phyloP scores from a whole-genome alignment of 2,329 filamentous ascomycete genomes.

The Colletotrichum sp. region DNA sequence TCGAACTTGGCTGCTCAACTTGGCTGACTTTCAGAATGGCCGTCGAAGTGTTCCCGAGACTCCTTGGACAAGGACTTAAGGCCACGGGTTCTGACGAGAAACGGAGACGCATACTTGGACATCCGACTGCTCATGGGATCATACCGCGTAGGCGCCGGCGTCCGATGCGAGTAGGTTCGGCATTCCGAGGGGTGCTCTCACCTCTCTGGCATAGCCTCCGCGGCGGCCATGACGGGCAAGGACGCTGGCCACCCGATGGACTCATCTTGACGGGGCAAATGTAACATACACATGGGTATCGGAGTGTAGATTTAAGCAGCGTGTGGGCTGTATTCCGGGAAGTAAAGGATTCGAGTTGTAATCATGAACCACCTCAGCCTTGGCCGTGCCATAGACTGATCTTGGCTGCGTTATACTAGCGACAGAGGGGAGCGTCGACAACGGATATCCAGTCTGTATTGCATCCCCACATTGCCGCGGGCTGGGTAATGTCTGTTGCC shows the following conservation, averaged over 20 bases:
- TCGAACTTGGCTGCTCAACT: neutral
- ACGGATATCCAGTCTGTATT: neutral
- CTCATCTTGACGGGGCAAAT: neutral
- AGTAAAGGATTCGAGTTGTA: neutral
- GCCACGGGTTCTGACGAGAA: neutral
- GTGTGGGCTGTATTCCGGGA: neutral
- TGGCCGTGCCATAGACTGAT: neutral
- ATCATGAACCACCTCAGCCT: neutral
- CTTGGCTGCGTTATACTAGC: neutral
- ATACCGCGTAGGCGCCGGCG: neutral
- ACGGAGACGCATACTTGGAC: neutral
- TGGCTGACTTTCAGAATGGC: neutral
- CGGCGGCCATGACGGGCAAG: neutral
- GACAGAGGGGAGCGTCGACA: neutral
- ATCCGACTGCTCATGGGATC: neutral
- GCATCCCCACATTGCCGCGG: neutral
- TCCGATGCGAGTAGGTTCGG: neutral
- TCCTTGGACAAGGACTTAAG: neutral
- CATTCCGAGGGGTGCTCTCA: neutral
- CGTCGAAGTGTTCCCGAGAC: neutral
- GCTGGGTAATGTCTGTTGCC: neutral
- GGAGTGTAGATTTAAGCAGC: neutral
- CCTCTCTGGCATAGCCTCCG: neutral
- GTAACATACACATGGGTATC: neutral
- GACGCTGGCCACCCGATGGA: neutral